Evolutionary conservation across 495 filamentous ascomycete genomes (phyloP), one percentile per base, ranked within the genome.

Genomic region (Pseudotulostoma volvatum): DNA sequence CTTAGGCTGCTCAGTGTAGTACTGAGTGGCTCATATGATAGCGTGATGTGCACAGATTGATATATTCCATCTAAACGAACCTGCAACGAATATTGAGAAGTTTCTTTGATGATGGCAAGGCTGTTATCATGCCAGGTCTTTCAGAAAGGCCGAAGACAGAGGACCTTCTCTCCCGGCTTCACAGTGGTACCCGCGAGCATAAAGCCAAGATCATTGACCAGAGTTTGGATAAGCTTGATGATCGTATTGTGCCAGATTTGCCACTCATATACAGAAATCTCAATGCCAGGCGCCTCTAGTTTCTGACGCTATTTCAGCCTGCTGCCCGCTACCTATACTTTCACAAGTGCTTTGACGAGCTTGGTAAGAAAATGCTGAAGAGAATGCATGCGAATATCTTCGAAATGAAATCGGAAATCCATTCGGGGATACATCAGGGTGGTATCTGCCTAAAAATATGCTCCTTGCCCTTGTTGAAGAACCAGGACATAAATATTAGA

Each of bases 321-420:
- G 39, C 45, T n/a, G 51, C 44, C 5, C 13, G 45, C 9, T 53
- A 53, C 33, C 25, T 50, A 9, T 53, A 50, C 20, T 53, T 48
- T 23, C 40, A 49, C 47, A 50, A 33, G 33, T 49, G 16, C 37
- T 51, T 11, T 23, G 48, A 2, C 37, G 32, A 11, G 38, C 45
- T n/a, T 47, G 34, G 36, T 33, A 31, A 17, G 9, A 4, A 5
- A 17, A 17, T 5, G 9, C 19, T 8, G 42, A 23, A 16, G 9
- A 33, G 11, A 25, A 36, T 11, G 32, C 30, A 18, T 32, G 14
- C 7, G 43, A 32, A 19, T 4, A 31, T 15, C 28, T 34, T 14
- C 3, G 25, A 1, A 40, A 39, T 18, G 47, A 50, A 32, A 19
- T 36, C 5, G 33, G 44, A 14, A 36, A 42, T 17, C 36, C 16